These are phyloP conservation scores for Suhomyces prunicola DNA, from an alignment of 805 yeast genomes.

Conservation along the genomic window DNA sequence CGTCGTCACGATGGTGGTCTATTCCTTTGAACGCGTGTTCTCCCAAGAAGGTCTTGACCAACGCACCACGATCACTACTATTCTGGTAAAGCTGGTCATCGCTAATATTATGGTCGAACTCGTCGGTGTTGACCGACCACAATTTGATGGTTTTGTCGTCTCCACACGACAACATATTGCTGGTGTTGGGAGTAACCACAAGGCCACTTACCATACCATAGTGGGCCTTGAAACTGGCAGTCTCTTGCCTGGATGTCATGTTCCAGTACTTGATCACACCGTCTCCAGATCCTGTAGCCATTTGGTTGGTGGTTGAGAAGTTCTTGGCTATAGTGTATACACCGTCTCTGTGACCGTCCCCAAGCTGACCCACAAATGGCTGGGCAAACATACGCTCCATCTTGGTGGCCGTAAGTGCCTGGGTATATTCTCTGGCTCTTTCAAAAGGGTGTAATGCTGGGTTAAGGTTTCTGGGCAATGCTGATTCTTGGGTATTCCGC, in stretches of 20 bases:
- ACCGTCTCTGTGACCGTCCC: conserved; percentile 94
- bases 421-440: conserved; percentile 92
- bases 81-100: conserved; percentile 30
- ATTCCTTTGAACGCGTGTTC: conserved; percentile 80
- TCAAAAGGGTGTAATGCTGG: conserved; percentile 97
- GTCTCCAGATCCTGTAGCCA: conserved; percentile 94
- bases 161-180: conserved; percentile 76
- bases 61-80: conserved; percentile 42
- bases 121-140: conserved; percentile 72
- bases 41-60: conserved; percentile 77
- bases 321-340: conserved; percentile 85
- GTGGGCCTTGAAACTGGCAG: conserved; percentile 80
- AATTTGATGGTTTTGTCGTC: conserved; percentile 85
- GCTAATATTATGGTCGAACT: conserved; percentile 37
- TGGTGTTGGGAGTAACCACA: conserved; percentile 56
- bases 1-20: conserved; percentile 79
- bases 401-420: conserved; percentile 93
- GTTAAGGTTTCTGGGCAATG: conserved; percentile 83
- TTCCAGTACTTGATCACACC: conserved; percentile 96
- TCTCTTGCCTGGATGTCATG: conserved; percentile 71
- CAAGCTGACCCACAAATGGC: conserved; percentile 93
- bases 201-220: conserved; percentile 87
- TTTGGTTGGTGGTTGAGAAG: conserved; percentile 59
- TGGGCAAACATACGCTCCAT: conserved; percentile 96
- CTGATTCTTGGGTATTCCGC: conserved; percentile 81